Evolutionary conservation across 2,329 filamentous ascomycete genomes (phyloP), one percentile per base, ranked within the genome.

Genomic region (Aspergillus pseudoglaucus): DNA sequence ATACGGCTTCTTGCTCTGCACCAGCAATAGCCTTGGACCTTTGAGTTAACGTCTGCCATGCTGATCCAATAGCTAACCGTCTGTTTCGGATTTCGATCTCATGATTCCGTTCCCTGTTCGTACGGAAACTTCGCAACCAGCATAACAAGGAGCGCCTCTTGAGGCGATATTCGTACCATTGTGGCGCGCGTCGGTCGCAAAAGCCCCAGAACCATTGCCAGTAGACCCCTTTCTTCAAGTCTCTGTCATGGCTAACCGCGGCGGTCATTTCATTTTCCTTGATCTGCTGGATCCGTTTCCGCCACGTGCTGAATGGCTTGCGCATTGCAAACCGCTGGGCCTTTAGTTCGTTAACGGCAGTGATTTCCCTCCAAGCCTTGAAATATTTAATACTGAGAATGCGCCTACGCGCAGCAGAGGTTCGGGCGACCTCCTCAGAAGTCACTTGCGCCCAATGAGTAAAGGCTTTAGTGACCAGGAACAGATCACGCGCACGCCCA

Each of bases 321-420:
- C 67, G 72, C 6, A 80, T 56, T 15, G 77, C 69, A 48, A 82
- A 75, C 30, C 76, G 66, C 39, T 75, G 71, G 9, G 72, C 68
- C 54, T 77, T 77, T 38, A 75, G 58, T 47, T 81, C 76, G 53
- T 85, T 83, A 44, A 81, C 74, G 1, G 75, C 73, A 0, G 83
- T 84, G 47, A 87, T 80, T 49, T 81, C 76, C 22, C 79, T 75
- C 85, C 85, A 89, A 6, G 81, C 81, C 49, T 79, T 80, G 64
- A 88, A 88, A 51, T 83, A 84, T 47, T 80, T 79, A 10, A 79
- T 81, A 47, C 84, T 76, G 46, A 93, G 70, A 50, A 90, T 81
- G 61, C 88, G 85, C 52, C 81, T 75, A 52, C 85, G 78, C 17
- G 87, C 88, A 38, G 82, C 75, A 4, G 79, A 80, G 3, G 86